phyloP scores from a whole-genome alignment of 768 basidiomycete genomes.

The Auricularia sp. region DNA sequence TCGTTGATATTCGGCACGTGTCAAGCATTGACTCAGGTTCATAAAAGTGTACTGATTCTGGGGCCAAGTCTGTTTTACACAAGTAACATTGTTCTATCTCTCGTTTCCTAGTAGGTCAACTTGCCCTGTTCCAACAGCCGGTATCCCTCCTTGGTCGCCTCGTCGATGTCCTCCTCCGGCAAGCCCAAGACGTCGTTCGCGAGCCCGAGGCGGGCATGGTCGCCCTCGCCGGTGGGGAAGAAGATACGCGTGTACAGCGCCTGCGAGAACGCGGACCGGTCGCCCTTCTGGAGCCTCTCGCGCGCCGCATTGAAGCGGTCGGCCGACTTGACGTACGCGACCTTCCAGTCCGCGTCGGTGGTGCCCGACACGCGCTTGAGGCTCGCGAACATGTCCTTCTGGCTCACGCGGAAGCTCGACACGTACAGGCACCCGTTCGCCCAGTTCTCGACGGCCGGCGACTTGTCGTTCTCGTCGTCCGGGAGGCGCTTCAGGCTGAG shows the following conservation, averaged over 20 bases:
- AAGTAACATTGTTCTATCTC: too few relatives aligned
- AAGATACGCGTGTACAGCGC: background rate
- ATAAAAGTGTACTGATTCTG: too few relatives aligned
- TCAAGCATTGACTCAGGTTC: too few relatives aligned
- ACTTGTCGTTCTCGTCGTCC: background rate
- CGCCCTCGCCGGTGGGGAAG: background rate
- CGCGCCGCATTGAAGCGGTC: background rate
- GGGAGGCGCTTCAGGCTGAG: background rate
- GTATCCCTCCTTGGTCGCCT: background rate
- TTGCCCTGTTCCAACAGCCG: too few relatives aligned
- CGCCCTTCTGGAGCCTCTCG: background rate
- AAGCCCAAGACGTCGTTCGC: background rate
- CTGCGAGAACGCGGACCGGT: background rate
- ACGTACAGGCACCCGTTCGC: too few relatives aligned
- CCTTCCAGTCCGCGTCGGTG: background rate
- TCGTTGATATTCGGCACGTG: too few relatives aligned
- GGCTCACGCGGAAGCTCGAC: background rate
- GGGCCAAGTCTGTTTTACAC: too few relatives aligned
- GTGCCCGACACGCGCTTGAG: background rate
- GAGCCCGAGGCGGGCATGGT: background rate
- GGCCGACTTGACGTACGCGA: background rate
- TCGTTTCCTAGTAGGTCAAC: too few relatives aligned
- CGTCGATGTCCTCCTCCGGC: background rate
- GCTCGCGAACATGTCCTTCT: background rate
- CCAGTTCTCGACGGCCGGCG: background rate